Evolutionary conservation across 129 eudicot genomes (phyloP).

Genomic region (Gnaphalium uliginosum): DNA sequence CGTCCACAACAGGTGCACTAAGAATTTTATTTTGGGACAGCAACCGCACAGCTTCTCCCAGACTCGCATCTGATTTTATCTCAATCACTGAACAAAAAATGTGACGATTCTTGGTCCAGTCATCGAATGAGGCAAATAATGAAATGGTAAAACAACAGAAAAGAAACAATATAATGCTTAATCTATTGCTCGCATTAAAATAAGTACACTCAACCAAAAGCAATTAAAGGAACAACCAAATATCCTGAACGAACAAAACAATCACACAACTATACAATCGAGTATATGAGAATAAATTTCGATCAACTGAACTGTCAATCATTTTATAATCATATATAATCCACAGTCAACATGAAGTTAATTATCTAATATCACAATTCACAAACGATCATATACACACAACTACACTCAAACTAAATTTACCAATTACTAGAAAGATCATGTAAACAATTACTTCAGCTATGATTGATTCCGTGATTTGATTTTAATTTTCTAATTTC

Average conservation of each 20-base stretch:
- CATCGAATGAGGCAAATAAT: neutral
- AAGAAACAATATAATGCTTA: neutral
- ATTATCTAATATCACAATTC: neutral
- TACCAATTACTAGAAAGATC: neutral
- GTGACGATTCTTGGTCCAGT: neutral
- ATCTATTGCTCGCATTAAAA: neutral
- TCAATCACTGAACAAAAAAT: slow-evolving; percentile 55
- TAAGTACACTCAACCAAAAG: neutral
- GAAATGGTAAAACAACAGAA: neutral
- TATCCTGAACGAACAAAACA: too few relatives aligned
- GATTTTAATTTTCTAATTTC: neutral
- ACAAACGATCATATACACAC: neutral
- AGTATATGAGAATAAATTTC: neutral
- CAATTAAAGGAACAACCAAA: neutral
- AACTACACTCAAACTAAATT: slow-evolving; percentile 8
- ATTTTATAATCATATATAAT: slow-evolving; percentile 13
- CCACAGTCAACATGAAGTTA: neutral
- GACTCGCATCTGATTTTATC: slow-evolving; percentile 76
- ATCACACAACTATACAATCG: neutral
- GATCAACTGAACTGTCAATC: neutral
- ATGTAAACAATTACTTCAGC: neutral
- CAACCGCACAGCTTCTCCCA: slow-evolving; percentile 83
- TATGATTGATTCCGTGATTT: neutral
- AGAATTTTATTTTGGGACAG: slow-evolving; percentile 71
- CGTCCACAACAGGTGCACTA: slow-evolving; percentile 91